phyloP scores from a whole-genome alignment of 129 eudicot genomes.

The Pittosporum tobira region DNA sequence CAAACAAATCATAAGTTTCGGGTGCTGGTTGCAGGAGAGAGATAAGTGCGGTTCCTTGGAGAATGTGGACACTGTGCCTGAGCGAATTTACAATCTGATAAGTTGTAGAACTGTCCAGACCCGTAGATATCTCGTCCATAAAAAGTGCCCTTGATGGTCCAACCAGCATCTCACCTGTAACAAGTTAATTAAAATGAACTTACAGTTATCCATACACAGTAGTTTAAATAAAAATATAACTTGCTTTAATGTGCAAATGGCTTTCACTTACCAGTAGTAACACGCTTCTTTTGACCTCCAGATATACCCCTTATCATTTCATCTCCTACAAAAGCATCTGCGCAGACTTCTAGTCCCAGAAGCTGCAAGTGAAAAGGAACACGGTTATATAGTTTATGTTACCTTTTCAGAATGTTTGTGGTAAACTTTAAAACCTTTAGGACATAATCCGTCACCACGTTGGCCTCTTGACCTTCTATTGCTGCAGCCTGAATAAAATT shows the following conservation, averaged over 20 bases:
- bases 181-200: neutral
- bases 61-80: constrained; percentile 56
- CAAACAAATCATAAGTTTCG: constrained; percentile 71
- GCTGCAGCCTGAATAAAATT: constrained; percentile 51
- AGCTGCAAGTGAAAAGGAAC: constrained; percentile 26
- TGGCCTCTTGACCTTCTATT: constrained; percentile 66
- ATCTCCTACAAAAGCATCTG: constrained; percentile 80
- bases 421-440: constrained; percentile 35
- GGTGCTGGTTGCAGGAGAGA: constrained; percentile 94
- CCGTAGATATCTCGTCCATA: constrained; percentile 96
- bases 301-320: constrained; percentile 72
- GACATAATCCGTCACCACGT: constrained; percentile 73
- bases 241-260: neutral
- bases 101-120: constrained; percentile 86
- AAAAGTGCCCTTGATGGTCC: constrained; percentile 81
- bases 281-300: constrained; percentile 86
- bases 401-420: neutral
- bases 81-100: constrained; percentile 66
- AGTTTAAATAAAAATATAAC: neutral
- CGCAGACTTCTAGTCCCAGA: constrained; percentile 73
- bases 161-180: constrained; percentile 78
- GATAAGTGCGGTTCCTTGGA: constrained; percentile 61
- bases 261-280: constrained; percentile 53
- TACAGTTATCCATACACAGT: neutral
- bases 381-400: neutral